Evolutionary conservation across 2,329 filamentous ascomycete species (phyloP).

Genomic region (Sclerotinia spermophila): DNA sequence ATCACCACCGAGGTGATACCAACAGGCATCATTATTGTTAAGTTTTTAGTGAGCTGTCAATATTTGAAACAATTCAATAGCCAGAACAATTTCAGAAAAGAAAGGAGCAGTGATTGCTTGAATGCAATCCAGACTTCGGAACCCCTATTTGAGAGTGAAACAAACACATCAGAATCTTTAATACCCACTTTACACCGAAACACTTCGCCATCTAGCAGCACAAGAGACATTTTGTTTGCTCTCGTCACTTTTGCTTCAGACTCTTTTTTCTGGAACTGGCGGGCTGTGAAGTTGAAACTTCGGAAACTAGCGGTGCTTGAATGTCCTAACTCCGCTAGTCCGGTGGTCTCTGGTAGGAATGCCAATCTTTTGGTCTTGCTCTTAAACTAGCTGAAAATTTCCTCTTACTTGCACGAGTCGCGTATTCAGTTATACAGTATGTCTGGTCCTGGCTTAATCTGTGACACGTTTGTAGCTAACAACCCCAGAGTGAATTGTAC

Average conservation of each 20-base stretch:
- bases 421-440: background rate
- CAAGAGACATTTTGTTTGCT: background rate
- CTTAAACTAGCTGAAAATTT: accelerated
- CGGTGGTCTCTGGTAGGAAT: background rate
- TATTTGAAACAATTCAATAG: background rate
- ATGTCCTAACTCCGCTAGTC: background rate
- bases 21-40: too few species aligned
- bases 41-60: background rate
- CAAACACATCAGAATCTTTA: background rate
- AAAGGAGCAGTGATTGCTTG: background rate
- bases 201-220: background rate
- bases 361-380: background rate
- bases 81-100: background rate
- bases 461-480: background rate
- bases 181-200: background rate
- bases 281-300: background rate
- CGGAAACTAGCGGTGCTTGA: background rate
- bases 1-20: too few species aligned
- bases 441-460: background rate
- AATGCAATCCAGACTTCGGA: background rate
- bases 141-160: background rate
- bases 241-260: background rate
- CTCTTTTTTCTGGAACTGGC: background rate
- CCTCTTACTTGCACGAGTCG: background rate
- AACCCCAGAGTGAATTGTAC: background rate